phyloP scores from a whole-genome alignment of 768 basidiomycete genomes.

The Phanerochaete carnosa region DNA sequence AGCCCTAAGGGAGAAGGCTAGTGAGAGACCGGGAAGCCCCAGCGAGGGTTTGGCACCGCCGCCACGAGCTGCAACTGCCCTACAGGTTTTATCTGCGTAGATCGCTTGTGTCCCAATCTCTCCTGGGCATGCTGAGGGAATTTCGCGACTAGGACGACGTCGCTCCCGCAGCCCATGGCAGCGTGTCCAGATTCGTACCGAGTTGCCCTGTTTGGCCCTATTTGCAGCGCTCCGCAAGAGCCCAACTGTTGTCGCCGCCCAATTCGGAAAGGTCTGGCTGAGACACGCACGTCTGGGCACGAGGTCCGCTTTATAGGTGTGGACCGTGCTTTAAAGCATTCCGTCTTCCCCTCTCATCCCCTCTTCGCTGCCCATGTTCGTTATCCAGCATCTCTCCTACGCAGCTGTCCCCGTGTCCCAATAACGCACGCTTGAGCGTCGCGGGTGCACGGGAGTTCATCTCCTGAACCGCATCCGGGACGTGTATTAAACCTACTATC shows the following conservation, averaged over 20 bases:
- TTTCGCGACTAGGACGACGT: conserved; percentile 13
- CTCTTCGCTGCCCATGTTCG: conserved; percentile 15
- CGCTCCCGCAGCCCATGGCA: not conserved
- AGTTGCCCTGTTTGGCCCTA: conserved; percentile 6
- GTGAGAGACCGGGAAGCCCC: not conserved
- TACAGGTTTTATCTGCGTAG: not conserved
- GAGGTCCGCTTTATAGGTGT: conserved; percentile 7
- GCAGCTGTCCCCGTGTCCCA: conserved; percentile 31
- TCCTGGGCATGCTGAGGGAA: conserved; percentile 5
- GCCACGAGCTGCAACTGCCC: not conserved
- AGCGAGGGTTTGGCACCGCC: not conserved
- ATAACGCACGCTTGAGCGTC: conserved; percentile 53
- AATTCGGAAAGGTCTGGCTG: not conserved
- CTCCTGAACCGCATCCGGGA: conserved; percentile 30
- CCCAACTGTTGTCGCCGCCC: conserved; percentile 1
- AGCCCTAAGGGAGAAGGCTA: not conserved
- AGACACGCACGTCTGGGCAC: conserved; percentile 2
- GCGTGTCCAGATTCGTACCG: conserved; percentile 5
- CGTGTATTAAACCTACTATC: conserved; percentile 10
- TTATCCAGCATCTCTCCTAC: conserved; percentile 11
- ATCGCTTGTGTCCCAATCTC: not conserved
- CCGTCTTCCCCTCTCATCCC: conserved; percentile 6
- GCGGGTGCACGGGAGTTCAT: conserved; percentile 44
- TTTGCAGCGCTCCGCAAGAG: not conserved
- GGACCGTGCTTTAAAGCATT: conserved; percentile 4